Conservation (phyloP, 106 monocot genomes). For the Acorus calamus region DNA sequence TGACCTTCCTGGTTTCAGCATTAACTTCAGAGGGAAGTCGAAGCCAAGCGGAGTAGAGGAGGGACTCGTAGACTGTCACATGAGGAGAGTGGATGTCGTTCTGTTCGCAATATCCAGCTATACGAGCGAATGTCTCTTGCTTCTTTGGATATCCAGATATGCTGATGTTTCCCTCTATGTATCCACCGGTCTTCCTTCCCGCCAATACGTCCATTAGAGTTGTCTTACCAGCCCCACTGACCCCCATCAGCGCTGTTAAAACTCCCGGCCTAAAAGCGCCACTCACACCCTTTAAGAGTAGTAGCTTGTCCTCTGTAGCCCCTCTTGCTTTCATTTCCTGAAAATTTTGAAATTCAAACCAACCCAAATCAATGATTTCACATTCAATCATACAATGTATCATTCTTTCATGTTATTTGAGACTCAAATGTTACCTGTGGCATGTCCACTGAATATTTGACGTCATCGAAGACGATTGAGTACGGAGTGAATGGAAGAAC, state of each 20-base stretch:
- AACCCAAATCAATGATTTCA: background rate
- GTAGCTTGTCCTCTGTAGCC: conserved; percentile 26
- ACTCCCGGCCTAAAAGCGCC: conserved; percentile 64
- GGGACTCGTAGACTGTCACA: conserved; percentile 53
- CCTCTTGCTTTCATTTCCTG: conserved; percentile 58
- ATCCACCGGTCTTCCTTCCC: conserved; percentile 60
- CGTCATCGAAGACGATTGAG: conserved; percentile 39
- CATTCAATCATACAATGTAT: no score
- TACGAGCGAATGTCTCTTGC: conserved; percentile 51
- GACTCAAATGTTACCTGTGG: conserved; percentile 22
- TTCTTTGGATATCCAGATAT: conserved; percentile 66
- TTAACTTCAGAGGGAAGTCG: conserved; percentile 46
- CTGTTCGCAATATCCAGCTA: conserved; percentile 64
- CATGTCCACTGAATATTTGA: conserved; percentile 62
- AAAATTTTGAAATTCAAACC: background rate
- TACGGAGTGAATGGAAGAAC: conserved; percentile 48
- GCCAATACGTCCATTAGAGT: conserved; percentile 71
- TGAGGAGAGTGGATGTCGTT: conserved; percentile 67
- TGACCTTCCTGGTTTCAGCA: conserved; percentile 29
- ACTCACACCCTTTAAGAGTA: conserved; percentile 41
- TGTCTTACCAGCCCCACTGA: conserved; percentile 65
- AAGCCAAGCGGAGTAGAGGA: conserved; percentile 63
- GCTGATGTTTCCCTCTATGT: conserved; percentile 43
- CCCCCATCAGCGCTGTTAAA: conserved; percentile 57
- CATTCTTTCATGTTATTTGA: no score